A percentile compares a stretch with the other conserved stretches of the same genome.
Evolutionary conservation across 176 grass and related monocot genomes (phyloP).

Genomic region (Neostapfia colusana): DNA sequence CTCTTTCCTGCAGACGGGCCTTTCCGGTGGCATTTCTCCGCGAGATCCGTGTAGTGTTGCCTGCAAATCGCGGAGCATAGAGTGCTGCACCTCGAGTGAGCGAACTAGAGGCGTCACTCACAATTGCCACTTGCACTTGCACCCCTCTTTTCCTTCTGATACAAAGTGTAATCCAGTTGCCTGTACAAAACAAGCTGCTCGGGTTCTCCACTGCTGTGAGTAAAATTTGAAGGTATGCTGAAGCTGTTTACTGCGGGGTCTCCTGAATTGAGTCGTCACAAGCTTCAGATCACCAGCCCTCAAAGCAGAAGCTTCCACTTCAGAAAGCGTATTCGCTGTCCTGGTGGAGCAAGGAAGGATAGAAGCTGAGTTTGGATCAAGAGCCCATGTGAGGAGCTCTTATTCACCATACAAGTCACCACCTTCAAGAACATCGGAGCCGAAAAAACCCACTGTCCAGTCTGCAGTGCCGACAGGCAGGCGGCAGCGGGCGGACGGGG

Average conservation of each 20-base stretch:
- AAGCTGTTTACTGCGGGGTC: slow-evolving; percentile 82
- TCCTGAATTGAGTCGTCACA: slow-evolving; percentile 75
- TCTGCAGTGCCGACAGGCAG: no score
- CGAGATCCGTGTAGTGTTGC: slow-evolving; percentile 62
- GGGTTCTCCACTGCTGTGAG: slow-evolving; percentile 92
- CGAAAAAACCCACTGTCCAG: slow-evolving; percentile 70
- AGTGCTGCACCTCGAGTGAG: slow-evolving; percentile 62
- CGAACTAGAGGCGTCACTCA: slow-evolving; percentile 41
- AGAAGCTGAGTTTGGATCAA: slow-evolving; percentile 58
- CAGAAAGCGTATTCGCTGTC: slow-evolving; percentile 65
- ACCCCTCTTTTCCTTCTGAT: slow-evolving; percentile 68
- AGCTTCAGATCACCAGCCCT: slow-evolving; percentile 70
- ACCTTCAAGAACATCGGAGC: slow-evolving; percentile 61
- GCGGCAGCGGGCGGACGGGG: neutral
- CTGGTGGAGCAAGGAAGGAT: slow-evolving; percentile 78
- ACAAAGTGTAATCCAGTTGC: slow-evolving; percentile 61
- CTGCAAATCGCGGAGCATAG: slow-evolving; percentile 70
- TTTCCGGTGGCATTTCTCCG: slow-evolving; percentile 52
- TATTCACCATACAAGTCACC: slow-evolving; percentile 94
- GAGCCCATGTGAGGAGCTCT: slow-evolving; percentile 95
- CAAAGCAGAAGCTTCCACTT: slow-evolving; percentile 78
- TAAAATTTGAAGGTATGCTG: slow-evolving; percentile 74
- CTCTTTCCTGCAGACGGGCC: slow-evolving; percentile 60
- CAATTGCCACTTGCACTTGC: slow-evolving; percentile 64
- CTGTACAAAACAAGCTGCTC: slow-evolving; percentile 87